phyloP scores from a whole-genome alignment of 2,329 filamentous ascomycete species.

The Cordyceps javanica region DNA sequence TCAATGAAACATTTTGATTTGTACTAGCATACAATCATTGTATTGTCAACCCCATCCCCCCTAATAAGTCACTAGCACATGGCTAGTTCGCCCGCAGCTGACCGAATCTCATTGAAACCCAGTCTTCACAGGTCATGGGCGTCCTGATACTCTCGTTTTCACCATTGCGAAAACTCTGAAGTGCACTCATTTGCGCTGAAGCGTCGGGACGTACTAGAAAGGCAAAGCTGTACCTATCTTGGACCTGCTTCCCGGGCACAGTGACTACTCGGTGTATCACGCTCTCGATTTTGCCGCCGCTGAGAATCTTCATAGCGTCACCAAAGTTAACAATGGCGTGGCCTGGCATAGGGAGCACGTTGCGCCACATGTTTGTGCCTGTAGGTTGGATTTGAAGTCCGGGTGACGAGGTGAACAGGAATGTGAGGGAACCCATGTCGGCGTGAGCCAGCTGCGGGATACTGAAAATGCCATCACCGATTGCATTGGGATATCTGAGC shows the following conservation, averaged over 20 bases:
- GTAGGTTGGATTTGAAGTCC: neutral
- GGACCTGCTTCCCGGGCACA: neutral
- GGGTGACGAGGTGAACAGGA: neutral
- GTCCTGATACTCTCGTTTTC: neutral
- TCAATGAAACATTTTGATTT: no score
- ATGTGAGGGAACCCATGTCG: conserved; percentile 5
- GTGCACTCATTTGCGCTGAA: neutral
- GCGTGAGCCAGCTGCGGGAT: conserved; percentile 2
- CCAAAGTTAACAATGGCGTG: neutral
- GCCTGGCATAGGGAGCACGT: neutral
- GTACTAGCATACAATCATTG: no score
- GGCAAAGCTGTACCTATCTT: conserved; percentile 1
- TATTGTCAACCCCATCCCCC: no score
- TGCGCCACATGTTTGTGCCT: neutral
- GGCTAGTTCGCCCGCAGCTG: neutral
- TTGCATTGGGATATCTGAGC: neutral
- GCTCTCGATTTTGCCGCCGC: neutral
- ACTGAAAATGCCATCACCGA: neutral
- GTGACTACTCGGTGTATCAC: neutral
- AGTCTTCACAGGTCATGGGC: conserved; percentile 3
- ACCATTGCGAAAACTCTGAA: neutral
- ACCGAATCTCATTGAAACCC: neutral
- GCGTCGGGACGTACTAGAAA: neutral
- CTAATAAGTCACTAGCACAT: no score
- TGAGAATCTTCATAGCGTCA: conserved; percentile 5